phyloP scores from a whole-genome alignment of 257 asterid species.

The Solanum bukasovii region DNA sequence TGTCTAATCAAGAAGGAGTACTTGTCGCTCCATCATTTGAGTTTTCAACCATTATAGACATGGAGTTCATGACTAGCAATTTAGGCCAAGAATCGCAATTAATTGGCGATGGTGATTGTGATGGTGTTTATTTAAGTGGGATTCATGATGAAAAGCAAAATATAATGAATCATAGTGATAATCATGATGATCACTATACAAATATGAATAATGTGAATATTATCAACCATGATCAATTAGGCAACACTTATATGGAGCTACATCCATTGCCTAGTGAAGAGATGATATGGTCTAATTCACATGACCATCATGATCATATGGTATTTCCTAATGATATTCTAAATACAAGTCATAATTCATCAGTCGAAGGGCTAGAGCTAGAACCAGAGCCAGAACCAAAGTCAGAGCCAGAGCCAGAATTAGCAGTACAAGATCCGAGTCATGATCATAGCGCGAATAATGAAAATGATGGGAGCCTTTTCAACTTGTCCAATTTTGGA shows the following conservation, averaged over 20 bases:
- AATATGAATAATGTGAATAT: neutral
- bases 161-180: neutral
- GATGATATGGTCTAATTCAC: conserved; percentile 26
- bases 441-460: neutral
- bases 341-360: neutral
- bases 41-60: conserved; percentile 5
- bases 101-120: neutral
- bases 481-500: conserved; percentile 28
- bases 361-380: neutral
- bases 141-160: conserved; percentile 3
- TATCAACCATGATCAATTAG: neutral
- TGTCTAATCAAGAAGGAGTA: neutral
- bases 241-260: conserved; percentile 1
- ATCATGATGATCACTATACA: neutral
- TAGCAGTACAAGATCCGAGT: conserved; percentile 8
- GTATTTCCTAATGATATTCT: conserved; percentile 5
- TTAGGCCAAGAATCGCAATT: conserved; percentile 7
- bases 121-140: conserved; percentile 9
- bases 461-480: conserved; percentile 11
- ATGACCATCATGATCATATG: neutral
- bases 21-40: conserved; percentile 1
- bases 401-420: neutral
- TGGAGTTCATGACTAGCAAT: neutral
- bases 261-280: conserved; percentile 43
- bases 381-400: neutral